Base-by-base conservation (phyloP, 495 filamentous ascomycete genomes). In the Trichocladium antarcticum region DNA sequence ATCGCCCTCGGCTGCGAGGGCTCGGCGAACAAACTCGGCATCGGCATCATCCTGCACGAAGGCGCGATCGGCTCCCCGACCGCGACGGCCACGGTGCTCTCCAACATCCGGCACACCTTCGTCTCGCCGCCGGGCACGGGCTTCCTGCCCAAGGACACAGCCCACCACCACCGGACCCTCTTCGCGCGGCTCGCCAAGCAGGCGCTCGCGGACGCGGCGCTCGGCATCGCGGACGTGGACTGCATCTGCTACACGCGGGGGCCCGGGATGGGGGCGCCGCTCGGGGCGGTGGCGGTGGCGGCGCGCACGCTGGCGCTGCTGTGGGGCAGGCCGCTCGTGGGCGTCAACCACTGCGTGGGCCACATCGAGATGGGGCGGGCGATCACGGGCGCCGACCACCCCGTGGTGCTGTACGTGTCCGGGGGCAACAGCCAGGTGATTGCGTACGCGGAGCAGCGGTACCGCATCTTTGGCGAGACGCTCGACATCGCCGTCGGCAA, bases 371-470 rank as follows among this genome's bases (percentile, higher is more conserved):
- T 98, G 92, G 92, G 92, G 21, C 78, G 92, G 32, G 77, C 85
- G 42, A 95, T 98, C 62, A 98, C 92, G 16, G 85, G 85, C 46
- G 87, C 93, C 12, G 60, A 72, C n/a, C 89, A 96, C 67, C 92
- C 92, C 1, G 85, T 96, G 21, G 92, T 98, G 22, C 73, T 98
- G 37, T 98, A 98, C 70, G 92, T 98, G 29, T 88, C 82, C 15
- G 92, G 92, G 47, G 92, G 92, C 45, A 98, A 98, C 72, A 95
- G 90, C 28, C 93, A 97, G 67, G 90, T 97, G 7, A 97, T 98
- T 56, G 92, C 92, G 27, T 98, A 97, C 72, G 86, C 87, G 39
- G 80, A 86, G 41, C 87, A 88, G 61, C 76, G 89, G 47, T 98
- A 98, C 70, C 83, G 92, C 17, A 97, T 98, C 62, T 98, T 98